These are phyloP conservation scores for Spizellomyces punctatus DNA, from an alignment of 192 early-diverging fungal genomes.

Conservation along the genomic window DNA sequence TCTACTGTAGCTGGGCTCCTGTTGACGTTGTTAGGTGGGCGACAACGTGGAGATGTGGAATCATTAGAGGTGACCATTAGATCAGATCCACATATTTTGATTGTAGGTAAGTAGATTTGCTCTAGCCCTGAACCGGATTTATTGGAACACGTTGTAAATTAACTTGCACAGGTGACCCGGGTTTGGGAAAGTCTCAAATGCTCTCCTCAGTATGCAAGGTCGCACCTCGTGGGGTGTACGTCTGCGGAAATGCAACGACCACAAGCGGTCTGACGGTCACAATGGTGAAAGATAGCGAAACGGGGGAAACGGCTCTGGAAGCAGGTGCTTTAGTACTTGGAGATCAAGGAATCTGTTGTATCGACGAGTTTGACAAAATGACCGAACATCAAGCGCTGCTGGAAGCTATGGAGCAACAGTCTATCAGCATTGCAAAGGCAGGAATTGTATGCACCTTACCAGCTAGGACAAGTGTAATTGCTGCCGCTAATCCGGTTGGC, in stretches of 20 bases:
- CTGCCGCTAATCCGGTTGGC: slow-evolving; percentile 81
- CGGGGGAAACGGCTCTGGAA: slow-evolving; percentile 71
- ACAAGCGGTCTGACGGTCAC: slow-evolving; percentile 69
- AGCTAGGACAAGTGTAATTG: slow-evolving; percentile 77
- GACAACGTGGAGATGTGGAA: slow-evolving; percentile 39
- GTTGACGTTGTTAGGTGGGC: slow-evolving; percentile 74
- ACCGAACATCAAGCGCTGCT: slow-evolving; percentile 76
- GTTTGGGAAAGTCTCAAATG: slow-evolving; percentile 82
- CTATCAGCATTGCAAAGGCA: slow-evolving; percentile 78
- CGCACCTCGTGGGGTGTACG: slow-evolving; percentile 81
- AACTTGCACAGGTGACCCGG: slow-evolving; percentile 60
- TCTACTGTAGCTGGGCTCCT: slow-evolving; percentile 64
- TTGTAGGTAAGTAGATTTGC: slow-evolving; percentile 55
- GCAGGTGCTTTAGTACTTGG: slow-evolving; percentile 76
- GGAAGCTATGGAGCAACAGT: slow-evolving; percentile 86
- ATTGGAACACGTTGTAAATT: slow-evolving; percentile 1
- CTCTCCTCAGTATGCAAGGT: slow-evolving; percentile 70
- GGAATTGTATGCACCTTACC: slow-evolving; percentile 80
- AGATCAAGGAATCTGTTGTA: slow-evolving; percentile 83
- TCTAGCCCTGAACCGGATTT: not conserved
- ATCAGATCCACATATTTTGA: slow-evolving; percentile 70
- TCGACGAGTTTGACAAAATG: slow-evolving; percentile 89
- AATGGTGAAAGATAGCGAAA: slow-evolving; percentile 63
- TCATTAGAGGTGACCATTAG: slow-evolving; percentile 58
- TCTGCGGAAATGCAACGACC: slow-evolving; percentile 67